Evolutionary conservation across 1,284 basidiomycete species (phyloP), one percentile per base, ranked within the genome.

Genomic region (Moniliophthora roreri): DNA sequence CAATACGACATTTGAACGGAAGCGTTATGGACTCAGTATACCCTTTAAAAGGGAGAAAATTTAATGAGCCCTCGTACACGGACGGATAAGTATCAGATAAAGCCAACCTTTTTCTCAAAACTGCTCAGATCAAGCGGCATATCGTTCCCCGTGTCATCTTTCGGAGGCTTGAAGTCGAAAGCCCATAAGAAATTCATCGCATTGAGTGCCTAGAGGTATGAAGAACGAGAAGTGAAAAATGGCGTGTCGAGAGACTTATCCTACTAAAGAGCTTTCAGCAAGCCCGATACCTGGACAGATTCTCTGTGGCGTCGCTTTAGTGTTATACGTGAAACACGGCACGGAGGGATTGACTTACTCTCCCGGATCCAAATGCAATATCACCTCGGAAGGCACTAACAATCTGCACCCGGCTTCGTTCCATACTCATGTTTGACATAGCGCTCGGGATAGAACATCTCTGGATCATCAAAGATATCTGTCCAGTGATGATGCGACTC

Each of bases 261-360:
- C 11, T 44, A 44, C 41, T 21, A 44, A 21, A 9, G 66, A 63
- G n/a, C 64, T 59, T 38, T 69, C 62, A n/a, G 66, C 68, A n/a
- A 69, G 55, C 38, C 57, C 51, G 5, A 66, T 62, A 8, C 68
- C 68, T 3, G 67, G 68, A 47, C 68, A 69, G 40, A 66, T 61
- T 58, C 68, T 45, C 58, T 60, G 24, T 6, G 7, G 28, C 11
- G 4, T 20, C 15, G 13, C 15, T 28, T 3, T 26, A 49, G 42
- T 18, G 20, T n/a, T 21, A 2, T n/a, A n/a, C 9, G 10, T 2
- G 2, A 21, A 5, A 13, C 16, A 36, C n/a, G n/a, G 6, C 15
- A 23, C 7, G 2, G 3, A 37, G 48, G 18, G 5, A 20, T 16
- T 13, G 9, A 15, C n/a, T 7, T 10, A 62, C 60, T 10, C 59